Conservation (phyloP, 2,329 filamentous ascomycete species). For the Colletotrichum horii region DNA sequence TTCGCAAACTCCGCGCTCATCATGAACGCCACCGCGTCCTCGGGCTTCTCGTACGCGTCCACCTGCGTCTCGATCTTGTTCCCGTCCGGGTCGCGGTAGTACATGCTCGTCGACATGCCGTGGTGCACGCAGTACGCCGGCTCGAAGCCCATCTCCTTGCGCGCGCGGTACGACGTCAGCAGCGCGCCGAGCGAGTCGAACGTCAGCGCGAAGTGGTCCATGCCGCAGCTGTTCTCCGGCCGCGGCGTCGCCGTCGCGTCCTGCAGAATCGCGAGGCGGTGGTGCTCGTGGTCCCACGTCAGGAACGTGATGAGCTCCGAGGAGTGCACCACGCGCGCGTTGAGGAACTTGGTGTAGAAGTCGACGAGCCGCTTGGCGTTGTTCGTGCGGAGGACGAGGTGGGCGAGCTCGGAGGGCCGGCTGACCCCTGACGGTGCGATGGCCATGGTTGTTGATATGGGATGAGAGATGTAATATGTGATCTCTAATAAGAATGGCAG, state of each 20-base stretch:
- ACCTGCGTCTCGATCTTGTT: constrained; percentile 53
- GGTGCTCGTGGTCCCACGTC: constrained; percentile 52
- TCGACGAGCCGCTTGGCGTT: constrained; percentile 27
- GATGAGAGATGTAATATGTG: background rate
- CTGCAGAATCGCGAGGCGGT: constrained; percentile 46
- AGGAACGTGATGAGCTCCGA: constrained; percentile 39
- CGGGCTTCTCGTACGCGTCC: constrained; percentile 42
- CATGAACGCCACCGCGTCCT: constrained; percentile 47
- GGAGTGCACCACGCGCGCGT: constrained; percentile 31
- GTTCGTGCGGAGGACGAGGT: constrained; percentile 4
- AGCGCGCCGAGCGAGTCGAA: constrained; percentile 40
- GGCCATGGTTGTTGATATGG: background rate
- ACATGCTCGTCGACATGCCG: constrained; percentile 50
- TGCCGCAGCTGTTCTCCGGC: constrained; percentile 29
- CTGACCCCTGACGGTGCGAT: background rate
- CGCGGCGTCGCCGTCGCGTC: constrained; percentile 29
- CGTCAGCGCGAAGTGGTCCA: constrained; percentile 49
- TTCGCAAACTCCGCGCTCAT: constrained; percentile 33
- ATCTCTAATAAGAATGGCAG: background rate
- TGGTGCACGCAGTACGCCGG: constrained; percentile 53
- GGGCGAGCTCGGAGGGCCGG: constrained; percentile 10
- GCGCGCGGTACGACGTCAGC: constrained; percentile 37
- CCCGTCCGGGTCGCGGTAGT: constrained; percentile 54
- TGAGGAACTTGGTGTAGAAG: constrained; percentile 43
- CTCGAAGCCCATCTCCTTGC: constrained; percentile 37